phyloP scores from a whole-genome alignment of 2,329 filamentous ascomycete species.

The Orbilia ellipsospora region DNA sequence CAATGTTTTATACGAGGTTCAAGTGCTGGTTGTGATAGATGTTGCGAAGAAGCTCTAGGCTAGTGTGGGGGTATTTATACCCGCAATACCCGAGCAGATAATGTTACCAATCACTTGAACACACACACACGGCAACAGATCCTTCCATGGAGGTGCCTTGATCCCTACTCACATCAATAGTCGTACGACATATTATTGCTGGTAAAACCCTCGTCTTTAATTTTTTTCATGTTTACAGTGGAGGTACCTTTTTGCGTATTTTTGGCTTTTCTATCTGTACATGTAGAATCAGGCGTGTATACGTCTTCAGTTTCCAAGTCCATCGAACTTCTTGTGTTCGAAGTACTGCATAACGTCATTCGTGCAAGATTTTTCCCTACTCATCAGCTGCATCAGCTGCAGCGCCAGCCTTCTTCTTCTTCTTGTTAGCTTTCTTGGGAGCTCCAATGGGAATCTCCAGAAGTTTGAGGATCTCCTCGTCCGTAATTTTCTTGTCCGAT shows the following conservation, averaged over 20 bases:
- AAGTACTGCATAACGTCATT: constrained; percentile 9
- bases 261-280: constrained; percentile 47
- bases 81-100: constrained; percentile 24
- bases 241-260: constrained; percentile 40
- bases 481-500: constrained; percentile 97
- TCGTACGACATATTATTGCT: constrained; percentile 5
- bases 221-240: constrained; percentile 31
- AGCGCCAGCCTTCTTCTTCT: constrained; percentile 80
- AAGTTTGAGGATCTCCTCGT: constrained; percentile 94
- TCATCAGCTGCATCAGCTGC: constrained; percentile 28
- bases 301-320: constrained; percentile 16
- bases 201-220: not conserved
- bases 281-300: constrained; percentile 31
- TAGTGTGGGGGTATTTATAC: constrained; percentile 43
- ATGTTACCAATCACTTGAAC: constrained; percentile 27
- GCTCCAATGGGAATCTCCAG: constrained; percentile 83
- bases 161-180: constrained; percentile 11
- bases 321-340: not conserved
- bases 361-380: constrained; percentile 14
- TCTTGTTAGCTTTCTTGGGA: constrained; percentile 90
- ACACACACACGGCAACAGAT: constrained; percentile 21
- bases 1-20: not conserved
- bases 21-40: constrained; percentile 1
- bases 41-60: constrained; percentile 5
- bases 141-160: constrained; percentile 8